Evolutionary conservation across 2,329 filamentous ascomycete genomes (phyloP).

Genomic region (Pseudogymnoascus sp.): DNA sequence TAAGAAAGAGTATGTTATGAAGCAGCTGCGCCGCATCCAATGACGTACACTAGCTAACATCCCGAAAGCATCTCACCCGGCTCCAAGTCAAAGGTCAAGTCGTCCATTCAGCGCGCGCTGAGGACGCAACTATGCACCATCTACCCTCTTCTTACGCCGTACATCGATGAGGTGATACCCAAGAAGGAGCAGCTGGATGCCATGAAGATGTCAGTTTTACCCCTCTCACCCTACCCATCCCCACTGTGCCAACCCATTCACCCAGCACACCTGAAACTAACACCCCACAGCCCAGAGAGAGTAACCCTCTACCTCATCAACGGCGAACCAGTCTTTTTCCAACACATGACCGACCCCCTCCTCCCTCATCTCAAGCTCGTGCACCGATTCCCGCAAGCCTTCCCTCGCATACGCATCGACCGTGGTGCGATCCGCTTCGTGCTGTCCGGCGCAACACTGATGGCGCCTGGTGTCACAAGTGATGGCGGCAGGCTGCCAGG

Average conservation of each 20-base stretch:
- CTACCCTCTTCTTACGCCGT: slow-evolving; percentile 76
- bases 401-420: slow-evolving; percentile 83
- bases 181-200: slow-evolving; percentile 88
- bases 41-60: slow-evolving; percentile 16
- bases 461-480: slow-evolving; percentile 89
- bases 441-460: slow-evolving; percentile 83
- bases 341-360: slow-evolving; percentile 64
- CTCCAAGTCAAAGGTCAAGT: slow-evolving; percentile 94
- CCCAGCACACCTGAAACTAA: slow-evolving; percentile 11
- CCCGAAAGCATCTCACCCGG: slow-evolving; percentile 59
- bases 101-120: slow-evolving; percentile 81
- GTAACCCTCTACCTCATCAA: slow-evolving; percentile 82
- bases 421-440: slow-evolving; percentile 96
- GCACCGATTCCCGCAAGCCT: slow-evolving; percentile 78
- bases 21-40: slow-evolving; percentile 12
- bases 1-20: slow-evolving; percentile 68
- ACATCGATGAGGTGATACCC: slow-evolving; percentile 90
- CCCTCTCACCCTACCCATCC: not conserved
- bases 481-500: slow-evolving; percentile 69
- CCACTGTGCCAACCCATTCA: not conserved
- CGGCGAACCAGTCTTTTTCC: slow-evolving; percentile 77
- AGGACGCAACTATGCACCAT: slow-evolving; percentile 74
- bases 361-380: slow-evolving; percentile 84
- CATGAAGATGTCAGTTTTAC: slow-evolving; percentile 63
- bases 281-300: slow-evolving; percentile 59